Evolutionary conservation across 768 basidiomycete species (phyloP), one percentile per base, ranked within the genome.

Genomic region (Dictyophora rubrovolvata): DNA sequence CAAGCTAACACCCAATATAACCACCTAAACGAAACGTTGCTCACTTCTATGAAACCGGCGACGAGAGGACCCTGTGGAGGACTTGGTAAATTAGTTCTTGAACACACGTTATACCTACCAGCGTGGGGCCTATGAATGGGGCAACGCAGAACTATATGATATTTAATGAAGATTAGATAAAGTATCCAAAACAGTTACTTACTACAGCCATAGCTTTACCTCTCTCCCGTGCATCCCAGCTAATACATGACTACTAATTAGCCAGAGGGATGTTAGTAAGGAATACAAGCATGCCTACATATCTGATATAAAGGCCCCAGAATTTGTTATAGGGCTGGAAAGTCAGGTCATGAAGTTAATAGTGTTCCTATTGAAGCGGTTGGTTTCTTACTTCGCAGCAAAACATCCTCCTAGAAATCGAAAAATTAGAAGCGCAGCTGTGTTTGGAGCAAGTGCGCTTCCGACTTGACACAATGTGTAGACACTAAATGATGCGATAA

Each of bases 271-370:
- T n/a, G n/a, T n/a, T 14, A 50, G 16, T 6, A 35, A 42, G 21
- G 21, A 14, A 37, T 53, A 21, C 1, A 21, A 37, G 50, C 34
- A 21, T 33, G 47, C 60, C 12, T 48, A 60, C 59, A 73, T 70
- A 64, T 72, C 71, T 5, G 70, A 71, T 0, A 74, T 56, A 16
- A 74, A 54, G 0, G 70, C 73, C 5, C 74, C 74, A 1, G 73
- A 69, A 50, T 74, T 74, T 36, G 74, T 74, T 48, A 76, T 63
- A 0, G 71, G 69, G 33, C 72, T 55, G 1, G 17, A 55, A 3
- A 20, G 17, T 35, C 1, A 20, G 14, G 54, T 10, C 3, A 3
- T 18, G 22, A 16, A 16, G 6, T 9, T 42, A 4, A 42, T 18
- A 36, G 28, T 28, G 47, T 28, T 28, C 42, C 12, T 42, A n/a